phyloP scores from a whole-genome alignment of 2,329 filamentous ascomycete species.

The Mycosphaerelloides madeirae region DNA sequence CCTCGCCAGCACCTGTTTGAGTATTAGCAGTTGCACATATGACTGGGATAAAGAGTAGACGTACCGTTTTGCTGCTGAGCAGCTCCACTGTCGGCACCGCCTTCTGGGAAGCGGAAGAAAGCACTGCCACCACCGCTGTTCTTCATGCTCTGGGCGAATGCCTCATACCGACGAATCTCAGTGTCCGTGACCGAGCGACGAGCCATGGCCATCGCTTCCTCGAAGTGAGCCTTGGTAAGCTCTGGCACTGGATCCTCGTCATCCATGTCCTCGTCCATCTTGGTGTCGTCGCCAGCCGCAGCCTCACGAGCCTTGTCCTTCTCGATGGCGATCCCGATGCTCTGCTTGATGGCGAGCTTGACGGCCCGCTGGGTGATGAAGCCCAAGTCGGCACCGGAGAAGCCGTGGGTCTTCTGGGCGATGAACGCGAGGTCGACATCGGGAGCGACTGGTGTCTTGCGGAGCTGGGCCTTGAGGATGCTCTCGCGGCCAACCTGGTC shows the following conservation, averaged over 20 bases:
- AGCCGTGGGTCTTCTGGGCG: slow-evolving; percentile 94
- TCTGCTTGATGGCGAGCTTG: slow-evolving; percentile 98
- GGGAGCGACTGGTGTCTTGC: slow-evolving; percentile 87
- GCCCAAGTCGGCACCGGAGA: slow-evolving; percentile 98
- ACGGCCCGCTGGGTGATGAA: slow-evolving; percentile 98
- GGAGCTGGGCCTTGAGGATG: slow-evolving; percentile 92
- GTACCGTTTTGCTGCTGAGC: slow-evolving; percentile 36
- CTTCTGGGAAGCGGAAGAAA: slow-evolving; percentile 92
- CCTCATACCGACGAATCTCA: slow-evolving; percentile 96
- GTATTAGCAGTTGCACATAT: slow-evolving; percentile 12
- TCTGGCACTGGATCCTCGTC: slow-evolving; percentile 90
- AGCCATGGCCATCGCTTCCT: slow-evolving; percentile 95
- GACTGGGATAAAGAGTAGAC: slow-evolving; percentile 24
- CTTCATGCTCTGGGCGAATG: slow-evolving; percentile 99
- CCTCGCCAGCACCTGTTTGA: slow-evolving; percentile 76
- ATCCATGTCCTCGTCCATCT: slow-evolving; percentile 72
- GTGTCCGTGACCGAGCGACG: slow-evolving; percentile 92
- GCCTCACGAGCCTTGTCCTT: slow-evolving; percentile 81
- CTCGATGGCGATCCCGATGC: slow-evolving; percentile 84
- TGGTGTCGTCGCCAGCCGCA: slow-evolving; percentile 61
- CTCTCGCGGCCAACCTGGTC: slow-evolving; percentile 83
- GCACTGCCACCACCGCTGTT: slow-evolving; percentile 81
- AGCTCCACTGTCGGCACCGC: slow-evolving; percentile 45
- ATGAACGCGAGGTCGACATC: slow-evolving; percentile 91
- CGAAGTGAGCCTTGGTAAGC: slow-evolving; percentile 93